phyloP scores from a whole-genome alignment of 2,329 filamentous ascomycete species.

The Oidium heveae region DNA sequence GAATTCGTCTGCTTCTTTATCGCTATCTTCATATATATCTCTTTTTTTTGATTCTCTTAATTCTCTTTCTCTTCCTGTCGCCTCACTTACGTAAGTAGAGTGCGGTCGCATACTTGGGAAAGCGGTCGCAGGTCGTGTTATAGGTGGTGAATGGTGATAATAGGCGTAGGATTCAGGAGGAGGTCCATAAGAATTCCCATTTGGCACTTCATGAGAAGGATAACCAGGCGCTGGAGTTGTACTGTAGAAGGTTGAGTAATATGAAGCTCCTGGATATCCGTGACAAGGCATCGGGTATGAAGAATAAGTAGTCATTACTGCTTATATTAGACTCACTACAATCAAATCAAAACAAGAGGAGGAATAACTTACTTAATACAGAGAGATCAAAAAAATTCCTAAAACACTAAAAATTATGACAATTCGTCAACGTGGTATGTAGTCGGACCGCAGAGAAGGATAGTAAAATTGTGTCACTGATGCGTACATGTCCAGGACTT shows the following conservation, averaged over 20 bases:
- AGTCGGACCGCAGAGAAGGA: slow-evolving; percentile 15
- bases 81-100: slow-evolving; percentile 8
- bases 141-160: slow-evolving; percentile 6
- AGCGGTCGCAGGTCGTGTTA: slow-evolving; percentile 1
- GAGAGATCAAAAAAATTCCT: not conserved
- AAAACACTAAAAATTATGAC: not conserved
- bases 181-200: slow-evolving; percentile 6
- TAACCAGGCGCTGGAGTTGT: not conserved
- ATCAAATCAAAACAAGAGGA: not conserved
- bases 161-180: slow-evolving; percentile 14
- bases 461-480: slow-evolving; percentile 14
- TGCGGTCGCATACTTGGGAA: slow-evolving; percentile 11
- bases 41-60: too few relatives aligned
- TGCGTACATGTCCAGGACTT: slow-evolving; percentile 15
- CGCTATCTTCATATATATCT: too few relatives aligned
- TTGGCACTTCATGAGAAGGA: too few relatives aligned
- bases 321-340: slow-evolving; percentile 1
- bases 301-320: slow-evolving; percentile 10
- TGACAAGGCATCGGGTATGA: slow-evolving; percentile 12
- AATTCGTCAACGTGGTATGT: slow-evolving; percentile 16
- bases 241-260: slow-evolving; percentile 4
- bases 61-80: not conserved
- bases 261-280: slow-evolving; percentile 7
- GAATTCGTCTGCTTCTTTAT: not conserved
- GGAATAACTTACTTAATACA: not conserved